Conservation (phyloP, 2,329 filamentous ascomycete species). For the Zymoseptoria pseudotritici region DNA sequence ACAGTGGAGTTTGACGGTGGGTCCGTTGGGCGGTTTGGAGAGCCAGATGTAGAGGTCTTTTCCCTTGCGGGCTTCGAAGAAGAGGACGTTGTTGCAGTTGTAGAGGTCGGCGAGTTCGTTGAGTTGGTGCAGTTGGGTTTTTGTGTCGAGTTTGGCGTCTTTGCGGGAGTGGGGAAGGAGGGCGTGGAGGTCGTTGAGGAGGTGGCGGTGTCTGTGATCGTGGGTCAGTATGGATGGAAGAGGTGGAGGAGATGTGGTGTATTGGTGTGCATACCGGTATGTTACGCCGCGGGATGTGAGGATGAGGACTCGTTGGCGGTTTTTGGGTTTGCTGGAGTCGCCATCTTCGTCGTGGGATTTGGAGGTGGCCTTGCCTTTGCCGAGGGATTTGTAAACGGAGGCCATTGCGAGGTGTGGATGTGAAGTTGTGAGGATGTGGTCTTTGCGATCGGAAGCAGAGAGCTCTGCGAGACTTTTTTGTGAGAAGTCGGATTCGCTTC, state of each 20-base stretch:
- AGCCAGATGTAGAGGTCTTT: slow-evolving; percentile 94
- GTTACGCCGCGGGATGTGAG: slow-evolving; percentile 89
- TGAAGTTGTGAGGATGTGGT: background rate
- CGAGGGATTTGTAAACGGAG: slow-evolving; percentile 50
- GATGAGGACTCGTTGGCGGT: slow-evolving; percentile 65
- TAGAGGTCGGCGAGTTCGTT: slow-evolving; percentile 73
- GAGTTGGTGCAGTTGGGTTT: slow-evolving; percentile 73
- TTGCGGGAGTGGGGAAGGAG: slow-evolving; percentile 89
- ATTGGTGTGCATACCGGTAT: slow-evolving; percentile 51
- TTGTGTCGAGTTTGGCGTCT: slow-evolving; percentile 94
- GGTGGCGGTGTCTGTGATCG: slow-evolving; percentile 69
- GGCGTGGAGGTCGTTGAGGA: slow-evolving; percentile 79
- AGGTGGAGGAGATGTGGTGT: background rate
- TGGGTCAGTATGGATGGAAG: background rate
- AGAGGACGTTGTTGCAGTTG: slow-evolving; percentile 90
- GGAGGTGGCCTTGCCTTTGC: slow-evolving; percentile 33
- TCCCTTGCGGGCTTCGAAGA: slow-evolving; percentile 90
- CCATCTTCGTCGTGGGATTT: slow-evolving; percentile 23
- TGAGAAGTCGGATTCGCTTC: background rate
- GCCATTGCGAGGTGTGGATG: slow-evolving; percentile 39
- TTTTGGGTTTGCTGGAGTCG: slow-evolving; percentile 29
- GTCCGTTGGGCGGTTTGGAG: slow-evolving; percentile 79
- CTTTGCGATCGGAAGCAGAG: background rate
- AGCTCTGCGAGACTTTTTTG: background rate
- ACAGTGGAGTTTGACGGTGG: slow-evolving; percentile 66